Conservation (phyloP, 805 yeast genomes). For the Metschnikowia lochheadii region DNA sequence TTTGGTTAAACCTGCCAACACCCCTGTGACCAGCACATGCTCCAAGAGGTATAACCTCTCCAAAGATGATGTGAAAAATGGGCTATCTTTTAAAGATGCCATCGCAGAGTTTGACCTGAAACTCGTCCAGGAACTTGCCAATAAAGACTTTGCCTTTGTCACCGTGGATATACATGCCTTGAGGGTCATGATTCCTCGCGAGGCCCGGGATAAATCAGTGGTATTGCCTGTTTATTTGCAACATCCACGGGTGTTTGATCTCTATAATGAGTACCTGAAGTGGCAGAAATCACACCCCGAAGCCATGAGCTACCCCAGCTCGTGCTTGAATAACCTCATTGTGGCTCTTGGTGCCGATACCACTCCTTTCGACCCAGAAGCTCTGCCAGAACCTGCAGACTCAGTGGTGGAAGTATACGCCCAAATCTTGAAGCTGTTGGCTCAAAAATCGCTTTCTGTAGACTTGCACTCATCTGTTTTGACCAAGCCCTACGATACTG, state of each 20-base stretch:
- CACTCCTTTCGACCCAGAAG: slow-evolving; percentile 34
- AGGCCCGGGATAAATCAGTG: slow-evolving; percentile 72
- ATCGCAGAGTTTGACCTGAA: slow-evolving; percentile 49
- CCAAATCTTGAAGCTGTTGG: slow-evolving; percentile 43
- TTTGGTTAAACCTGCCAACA: slow-evolving; percentile 56
- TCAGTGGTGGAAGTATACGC: slow-evolving; percentile 42
- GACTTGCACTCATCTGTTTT: slow-evolving; percentile 54
- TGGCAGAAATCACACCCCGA: slow-evolving; percentile 66
- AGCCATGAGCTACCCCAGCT: slow-evolving; percentile 32
- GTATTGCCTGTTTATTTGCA: slow-evolving; percentile 70
- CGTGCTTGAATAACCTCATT: slow-evolving; percentile 37
- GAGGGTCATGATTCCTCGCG: slow-evolving; percentile 73
- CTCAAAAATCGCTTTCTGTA: slow-evolving; percentile 45
- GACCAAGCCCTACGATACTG: slow-evolving; percentile 70
- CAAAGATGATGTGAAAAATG: slow-evolving; percentile 58
- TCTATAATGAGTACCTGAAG: slow-evolving; percentile 65
- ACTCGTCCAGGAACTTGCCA: slow-evolving; percentile 42
- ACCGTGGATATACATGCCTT: slow-evolving; percentile 66
- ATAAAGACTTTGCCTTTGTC: slow-evolving; percentile 58
- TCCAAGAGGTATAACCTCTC: slow-evolving; percentile 49
- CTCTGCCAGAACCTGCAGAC: slow-evolving; percentile 25
- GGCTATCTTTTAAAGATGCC: slow-evolving; percentile 62
- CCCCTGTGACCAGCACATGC: slow-evolving; percentile 61
- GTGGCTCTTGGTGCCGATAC: slow-evolving; percentile 45
- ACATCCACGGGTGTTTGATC: slow-evolving; percentile 72